Evolutionary conservation across 768 basidiomycete species (phyloP), one percentile per base, ranked within the genome.

Genomic region (Polyporus arcularius): DNA sequence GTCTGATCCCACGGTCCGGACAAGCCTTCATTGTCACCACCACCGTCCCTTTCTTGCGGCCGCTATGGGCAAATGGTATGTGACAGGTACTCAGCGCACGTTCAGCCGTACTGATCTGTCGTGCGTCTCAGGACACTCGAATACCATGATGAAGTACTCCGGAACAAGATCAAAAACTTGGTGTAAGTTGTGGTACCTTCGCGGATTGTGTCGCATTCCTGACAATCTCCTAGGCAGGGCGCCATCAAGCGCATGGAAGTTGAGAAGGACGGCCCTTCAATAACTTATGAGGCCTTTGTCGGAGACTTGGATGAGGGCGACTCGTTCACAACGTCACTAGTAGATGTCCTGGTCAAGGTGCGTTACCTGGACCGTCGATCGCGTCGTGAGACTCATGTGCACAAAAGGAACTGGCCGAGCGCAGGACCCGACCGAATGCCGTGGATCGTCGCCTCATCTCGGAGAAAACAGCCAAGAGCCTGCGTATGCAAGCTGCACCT

Each of bases 261-360:
- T 30, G 90, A 92, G 70, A 84, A 85, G 48, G 64, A 69, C 4
- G 68, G 68, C 67, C 81, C 87, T 3, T 74, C 75, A 42, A 90
- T 92, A 62, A 85, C 78, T 55, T 92, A 89, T 69, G 87, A 92
- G 72, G 73, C 81, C 31, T 92, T 93, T 64, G 87, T 92, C 18
- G 82, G 87, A 65, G 88, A 90, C 31, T 76, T 93, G 51, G 90
- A 92, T 69, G 81, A 81, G 26, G 90, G 90, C 15, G 91, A 93
- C 70, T 86, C 89, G 0, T 92, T 93, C 72, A 92, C 90, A 0
- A 83, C 90, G 4, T 82, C 87, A 0, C 70, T 93, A 52, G 75
- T 92, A 59, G 90, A 92, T 61, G 82, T 89, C 50, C 79, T 93
- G 47, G 91, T 92, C 68, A 89, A 88, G 76, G 91, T 92, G 68